These are phyloP conservation scores for Chaetomiaceae sp. DNA, from an alignment of 2,329 filamentous ascomycete genomes.

Conservation along the genomic window DNA sequence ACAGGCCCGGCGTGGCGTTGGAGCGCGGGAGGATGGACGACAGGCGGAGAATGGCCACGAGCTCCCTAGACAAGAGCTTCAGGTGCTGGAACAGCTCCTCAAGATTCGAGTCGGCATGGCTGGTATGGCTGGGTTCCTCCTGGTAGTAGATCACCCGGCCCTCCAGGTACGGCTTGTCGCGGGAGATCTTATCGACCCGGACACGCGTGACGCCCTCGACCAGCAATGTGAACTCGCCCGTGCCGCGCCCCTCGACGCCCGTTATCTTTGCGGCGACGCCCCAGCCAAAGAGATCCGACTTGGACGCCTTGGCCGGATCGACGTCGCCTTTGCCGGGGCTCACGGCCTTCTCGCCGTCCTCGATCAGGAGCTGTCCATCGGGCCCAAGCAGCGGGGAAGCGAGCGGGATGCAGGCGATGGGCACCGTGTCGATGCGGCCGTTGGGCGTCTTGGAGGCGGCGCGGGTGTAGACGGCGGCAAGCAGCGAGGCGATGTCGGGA, in stretches of 20 bases:
- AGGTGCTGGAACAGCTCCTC: conserved; percentile 71
- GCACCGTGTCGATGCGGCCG: conserved; percentile 61
- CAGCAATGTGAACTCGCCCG: conserved; percentile 73
- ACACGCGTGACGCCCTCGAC: conserved; percentile 82
- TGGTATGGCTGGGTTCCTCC: conserved; percentile 63
- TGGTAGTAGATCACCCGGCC: conserved; percentile 68
- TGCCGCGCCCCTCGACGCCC: conserved; percentile 69
- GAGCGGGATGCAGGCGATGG: conserved; percentile 83
- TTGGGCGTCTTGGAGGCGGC: conserved; percentile 63
- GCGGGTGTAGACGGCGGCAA: conserved; percentile 78
- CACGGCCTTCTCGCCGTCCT: conserved; percentile 54
- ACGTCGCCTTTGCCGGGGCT: conserved; percentile 42
- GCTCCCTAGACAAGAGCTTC: conserved; percentile 78
- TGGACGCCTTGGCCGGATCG: conserved; percentile 56
- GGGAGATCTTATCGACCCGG: conserved; percentile 65
- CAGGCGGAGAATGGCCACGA: conserved; percentile 77
- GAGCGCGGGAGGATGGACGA: conserved; percentile 76
- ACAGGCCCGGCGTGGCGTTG: conserved; percentile 60
- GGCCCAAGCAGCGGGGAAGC: conserved; percentile 67
- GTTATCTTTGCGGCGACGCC: conserved; percentile 77
- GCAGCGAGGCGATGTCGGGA: conserved; percentile 80
- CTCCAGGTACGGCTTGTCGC: conserved; percentile 82
- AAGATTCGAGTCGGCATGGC: conserved; percentile 53
- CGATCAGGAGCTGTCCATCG: conserved; percentile 71
- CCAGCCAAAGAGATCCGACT: conserved; percentile 73